Base-by-base conservation (phyloP, 1,139 yeast genomes). In the Suhomyces bribrorum region DNA sequence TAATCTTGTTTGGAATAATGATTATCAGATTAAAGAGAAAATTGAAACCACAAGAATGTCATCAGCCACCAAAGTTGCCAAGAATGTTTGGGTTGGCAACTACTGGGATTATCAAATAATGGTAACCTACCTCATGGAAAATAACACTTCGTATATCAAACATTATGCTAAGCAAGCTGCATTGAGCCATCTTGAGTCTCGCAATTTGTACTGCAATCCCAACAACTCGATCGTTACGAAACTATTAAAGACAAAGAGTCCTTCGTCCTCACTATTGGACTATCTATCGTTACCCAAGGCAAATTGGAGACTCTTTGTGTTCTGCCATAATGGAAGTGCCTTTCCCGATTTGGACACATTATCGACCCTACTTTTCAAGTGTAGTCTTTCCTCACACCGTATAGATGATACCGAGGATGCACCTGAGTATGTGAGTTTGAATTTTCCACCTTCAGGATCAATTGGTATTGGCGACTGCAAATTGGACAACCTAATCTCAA, bases 391-490 rank as follows among this genome's bases (percentile, higher is more conserved):
- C 2, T 47, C 64, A 4, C 66, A 49, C 34, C 45, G 52, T 30
- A 41, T 47, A n/a, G 51, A 51, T 14, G 52, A 54, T 9, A 37
- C 46, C 16, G 50, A 45, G 23, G 47, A 42, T 11, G 38, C 38
- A 5, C 38, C 39, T 3, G 70, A 69, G 26, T 62, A 60, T 29
- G 68, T 71, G 23, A 56, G 69, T 22, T 56, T 87, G 12, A 79
- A 78, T 36, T 87, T 88, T 57, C 96, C 96, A 1, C 84, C 95
- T 1, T 82, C 95, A 0, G 96, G 96, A 0, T 79, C 89, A 0
- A 66, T 86, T 17, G 86, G 89, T 0, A 62, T 86, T 32, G 90
- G 90, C 3, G 87, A 83, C 54, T 68, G 83, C 50, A 75, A 75
- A 26, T 73, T 73, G 32, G 76, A 73, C 1, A 79, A 77, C 46